Evolutionary conservation across 2,329 filamentous ascomycete species (phyloP).

Genomic region (Huntiella bhutanensis): DNA sequence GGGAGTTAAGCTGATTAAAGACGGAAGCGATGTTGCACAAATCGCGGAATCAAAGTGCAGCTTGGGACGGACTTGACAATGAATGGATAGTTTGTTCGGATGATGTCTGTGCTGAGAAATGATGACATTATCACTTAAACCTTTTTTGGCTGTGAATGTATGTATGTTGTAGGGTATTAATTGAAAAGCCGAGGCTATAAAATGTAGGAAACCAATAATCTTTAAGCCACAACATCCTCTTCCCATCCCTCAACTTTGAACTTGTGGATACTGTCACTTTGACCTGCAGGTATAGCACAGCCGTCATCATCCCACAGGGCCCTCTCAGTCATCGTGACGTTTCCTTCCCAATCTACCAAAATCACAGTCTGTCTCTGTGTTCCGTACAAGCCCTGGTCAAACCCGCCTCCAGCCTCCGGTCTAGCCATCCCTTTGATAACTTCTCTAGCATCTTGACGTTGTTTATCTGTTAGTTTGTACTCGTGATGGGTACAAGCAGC

Average conservation of each 20-base stretch:
- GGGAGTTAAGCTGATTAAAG: no score
- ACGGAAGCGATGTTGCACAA: no score
- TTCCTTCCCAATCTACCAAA: conserved; percentile 43
- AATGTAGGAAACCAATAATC: no score
- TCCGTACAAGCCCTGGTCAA: conserved; percentile 42
- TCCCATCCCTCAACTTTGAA: conserved; percentile 39
- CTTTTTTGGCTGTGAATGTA: no score
- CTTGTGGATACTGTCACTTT: conserved; percentile 35
- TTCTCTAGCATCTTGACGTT: conserved; percentile 16
- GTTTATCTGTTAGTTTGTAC: no score
- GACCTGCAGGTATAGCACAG: conserved; percentile 30
- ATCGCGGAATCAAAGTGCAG: no score
- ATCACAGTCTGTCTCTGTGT: conserved; percentile 46
- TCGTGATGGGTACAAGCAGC: conserved; percentile 11
- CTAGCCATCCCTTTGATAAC: conserved; percentile 20
- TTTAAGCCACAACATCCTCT: conserved; percentile 13
- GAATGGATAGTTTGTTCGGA: no score
- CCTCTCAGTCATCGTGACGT: conserved; percentile 39
- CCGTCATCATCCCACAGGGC: conserved; percentile 41
- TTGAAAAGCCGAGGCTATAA: no score
- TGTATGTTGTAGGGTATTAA: no score
- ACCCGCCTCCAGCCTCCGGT: conserved; percentile 23
- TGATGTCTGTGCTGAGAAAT: no score
- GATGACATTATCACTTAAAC: no score
- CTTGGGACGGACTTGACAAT: no score